Evolutionary conservation across 139 green algal genomes (phyloP), one percentile per base, ranked within the genome.

Genomic region (Coelastrella sp.): DNA sequence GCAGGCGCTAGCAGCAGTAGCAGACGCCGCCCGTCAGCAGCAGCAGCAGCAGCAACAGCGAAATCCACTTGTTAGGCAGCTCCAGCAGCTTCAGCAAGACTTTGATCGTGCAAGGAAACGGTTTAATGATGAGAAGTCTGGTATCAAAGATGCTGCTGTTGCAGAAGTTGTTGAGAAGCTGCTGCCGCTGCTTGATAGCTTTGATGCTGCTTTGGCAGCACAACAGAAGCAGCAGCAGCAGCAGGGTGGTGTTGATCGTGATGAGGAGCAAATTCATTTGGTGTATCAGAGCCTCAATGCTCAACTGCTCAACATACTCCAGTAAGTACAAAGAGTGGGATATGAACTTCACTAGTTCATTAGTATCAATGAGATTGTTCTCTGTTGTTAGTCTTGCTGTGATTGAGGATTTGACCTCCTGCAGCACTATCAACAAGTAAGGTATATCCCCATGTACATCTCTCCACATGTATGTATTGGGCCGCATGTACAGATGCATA

Each of bases 181-280:
- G 83, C 85, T 98, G 87, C 94, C 94, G n/a, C 72, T 98, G 57
- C 87, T 98, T 23, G 96, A 99, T 88, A 96, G 92, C 86, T 98
- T 99, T 88, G 95, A 98, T 57, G 80, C 80, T 15, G 80, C 80
- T 5, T 27, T 80, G n/a, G 50, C 27, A 2, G 80, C 80, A 19
- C 67, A 73, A 50, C 17, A 84, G 64, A 30, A 66, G 66, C 80
- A 37, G 80, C 48, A 72, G 80, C 45, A 43, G 40, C 51, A 43
- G 40, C 9, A 4, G 19, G 27, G 27, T 34, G 63, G 4, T 34
- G 5, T 23, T 41, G 27, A 25, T 2, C 35, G 35, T 5, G 80
- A 86, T 38, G 67, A 30, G 5, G 67, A 43, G 53, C 35, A 82
- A 37, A 60, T 72, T 8, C 67, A 80, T 37, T 7, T 35, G 11